Evolutionary conservation across 2,329 filamentous ascomycete genomes (phyloP).

Genomic region (Gaeumannomyces tritici): DNA sequence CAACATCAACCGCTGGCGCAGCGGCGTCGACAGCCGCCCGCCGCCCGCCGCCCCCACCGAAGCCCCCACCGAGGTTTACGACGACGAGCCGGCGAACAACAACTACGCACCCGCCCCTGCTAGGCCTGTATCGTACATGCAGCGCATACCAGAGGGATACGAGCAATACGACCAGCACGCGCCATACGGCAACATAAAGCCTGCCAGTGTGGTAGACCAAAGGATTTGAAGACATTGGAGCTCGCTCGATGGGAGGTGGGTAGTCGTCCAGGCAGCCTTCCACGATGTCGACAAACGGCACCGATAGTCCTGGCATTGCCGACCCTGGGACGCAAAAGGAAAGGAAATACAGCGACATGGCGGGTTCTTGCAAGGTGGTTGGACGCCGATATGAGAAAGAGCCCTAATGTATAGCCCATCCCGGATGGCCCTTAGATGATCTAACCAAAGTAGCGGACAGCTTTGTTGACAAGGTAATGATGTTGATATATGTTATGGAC

Average conservation of each 20-base stretch:
- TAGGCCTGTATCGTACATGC: not conserved
- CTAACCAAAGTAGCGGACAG: too few species aligned
- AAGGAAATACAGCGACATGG: not conserved
- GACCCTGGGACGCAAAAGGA: not conserved
- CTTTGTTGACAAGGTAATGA: too few species aligned
- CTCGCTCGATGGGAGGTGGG: not conserved
- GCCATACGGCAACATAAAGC: not conserved
- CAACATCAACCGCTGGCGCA: slow-evolving; percentile 4
- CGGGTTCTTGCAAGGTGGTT: too few species aligned
- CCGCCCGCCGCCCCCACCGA: not conserved
- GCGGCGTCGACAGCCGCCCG: not conserved
- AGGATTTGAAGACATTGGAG: not conserved
- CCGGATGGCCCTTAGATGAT: too few species aligned
- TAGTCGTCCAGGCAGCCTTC: too few species aligned
- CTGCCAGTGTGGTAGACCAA: not conserved
- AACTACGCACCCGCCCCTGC: not conserved
- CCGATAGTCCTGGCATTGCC: not conserved
- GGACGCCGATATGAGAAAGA: too few species aligned
- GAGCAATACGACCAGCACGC: not conserved
- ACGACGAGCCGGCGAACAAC: not conserved
- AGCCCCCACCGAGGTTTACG: not conserved
- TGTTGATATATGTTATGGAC: too few species aligned
- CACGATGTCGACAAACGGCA: not conserved
- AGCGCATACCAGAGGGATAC: not conserved
- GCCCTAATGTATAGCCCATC: too few species aligned